Conservation (phyloP, 2,329 filamentous ascomycete genomes). For the Lasiodiplodia sp. region DNA sequence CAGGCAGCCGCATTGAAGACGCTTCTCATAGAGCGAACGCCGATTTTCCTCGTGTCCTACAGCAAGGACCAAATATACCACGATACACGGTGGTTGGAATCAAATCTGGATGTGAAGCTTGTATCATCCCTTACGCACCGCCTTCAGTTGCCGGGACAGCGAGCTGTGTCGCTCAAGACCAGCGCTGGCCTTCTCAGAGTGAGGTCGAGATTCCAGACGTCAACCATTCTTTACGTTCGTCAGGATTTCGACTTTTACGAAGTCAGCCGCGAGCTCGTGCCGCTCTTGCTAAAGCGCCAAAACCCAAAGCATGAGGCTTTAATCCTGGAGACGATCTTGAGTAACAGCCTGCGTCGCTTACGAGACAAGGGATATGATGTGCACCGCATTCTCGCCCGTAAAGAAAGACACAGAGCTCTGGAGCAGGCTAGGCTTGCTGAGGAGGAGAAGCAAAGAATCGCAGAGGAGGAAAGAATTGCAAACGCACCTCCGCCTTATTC, state of each 20-base stretch:
- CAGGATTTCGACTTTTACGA: constrained; percentile 86
- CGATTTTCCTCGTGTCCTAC: constrained; percentile 89
- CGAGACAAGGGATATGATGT: constrained; percentile 94
- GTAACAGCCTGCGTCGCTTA: constrained; percentile 80
- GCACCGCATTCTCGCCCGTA: constrained; percentile 90
- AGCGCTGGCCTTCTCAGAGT: constrained; percentile 71
- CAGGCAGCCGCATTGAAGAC: constrained; percentile 75
- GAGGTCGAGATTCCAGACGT: constrained; percentile 74
- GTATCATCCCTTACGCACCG: constrained; percentile 73
- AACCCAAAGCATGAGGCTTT: constrained; percentile 83
- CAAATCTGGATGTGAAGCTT: constrained; percentile 77
- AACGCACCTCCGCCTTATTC: constrained; percentile 14
- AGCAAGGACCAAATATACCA: constrained; percentile 80
- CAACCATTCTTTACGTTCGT: constrained; percentile 79
- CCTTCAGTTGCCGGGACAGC: constrained; percentile 25
- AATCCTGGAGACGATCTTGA: constrained; percentile 89
- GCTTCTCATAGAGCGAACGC: constrained; percentile 84
- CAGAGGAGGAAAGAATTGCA: constrained; percentile 53
- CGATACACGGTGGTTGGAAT: constrained; percentile 89
- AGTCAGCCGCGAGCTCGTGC: constrained; percentile 85
- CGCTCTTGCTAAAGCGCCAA: constrained; percentile 79
- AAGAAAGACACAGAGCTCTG: constrained; percentile 78
- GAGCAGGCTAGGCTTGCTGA: constrained; percentile 62
- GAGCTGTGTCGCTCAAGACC: constrained; percentile 25
- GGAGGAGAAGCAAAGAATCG: constrained; percentile 59